Evolutionary conservation across 805 yeast species (phyloP).

Genomic region (Naumovozyma dairenensis): DNA sequence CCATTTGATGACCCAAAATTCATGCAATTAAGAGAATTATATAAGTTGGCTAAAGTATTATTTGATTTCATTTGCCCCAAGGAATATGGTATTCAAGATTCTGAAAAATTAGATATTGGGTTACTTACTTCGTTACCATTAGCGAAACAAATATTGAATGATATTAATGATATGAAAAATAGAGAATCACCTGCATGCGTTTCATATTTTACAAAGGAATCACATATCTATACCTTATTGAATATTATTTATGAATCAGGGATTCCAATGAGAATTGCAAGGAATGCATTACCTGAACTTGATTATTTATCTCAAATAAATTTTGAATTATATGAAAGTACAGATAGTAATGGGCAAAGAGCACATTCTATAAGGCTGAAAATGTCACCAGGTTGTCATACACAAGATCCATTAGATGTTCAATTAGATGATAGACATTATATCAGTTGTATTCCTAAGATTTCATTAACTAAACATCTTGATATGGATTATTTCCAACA

Average conservation of each 20-base stretch:
- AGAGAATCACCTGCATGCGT: constrained; percentile 76
- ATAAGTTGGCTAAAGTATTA: constrained; percentile 79
- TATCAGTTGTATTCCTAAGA: constrained; percentile 89
- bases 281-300: constrained; percentile 92
- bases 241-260: constrained; percentile 88
- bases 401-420: constrained; percentile 94
- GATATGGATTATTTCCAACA: constrained; percentile 84
- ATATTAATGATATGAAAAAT: constrained; percentile 68
- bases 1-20: constrained; percentile 74
- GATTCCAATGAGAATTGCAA: constrained; percentile 87
- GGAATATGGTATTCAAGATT: constrained; percentile 93
- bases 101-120: constrained; percentile 93
- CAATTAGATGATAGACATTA: constrained; percentile 94
- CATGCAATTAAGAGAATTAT: constrained; percentile 76
- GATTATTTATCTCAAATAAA: constrained; percentile 92
- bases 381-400: constrained; percentile 97
- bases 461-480: constrained; percentile 82
- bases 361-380: constrained; percentile 84
- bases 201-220: constrained; percentile 91
- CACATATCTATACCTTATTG: constrained; percentile 87
- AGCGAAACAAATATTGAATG: constrained; percentile 76
- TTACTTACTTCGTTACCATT: constrained; percentile 86
- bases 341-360: constrained; percentile 59
- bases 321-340: constrained; percentile 83
- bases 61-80: constrained; percentile 98